Conservation (phyloP, 805 yeast genomes). For the Lipomyces anomalus region DNA sequence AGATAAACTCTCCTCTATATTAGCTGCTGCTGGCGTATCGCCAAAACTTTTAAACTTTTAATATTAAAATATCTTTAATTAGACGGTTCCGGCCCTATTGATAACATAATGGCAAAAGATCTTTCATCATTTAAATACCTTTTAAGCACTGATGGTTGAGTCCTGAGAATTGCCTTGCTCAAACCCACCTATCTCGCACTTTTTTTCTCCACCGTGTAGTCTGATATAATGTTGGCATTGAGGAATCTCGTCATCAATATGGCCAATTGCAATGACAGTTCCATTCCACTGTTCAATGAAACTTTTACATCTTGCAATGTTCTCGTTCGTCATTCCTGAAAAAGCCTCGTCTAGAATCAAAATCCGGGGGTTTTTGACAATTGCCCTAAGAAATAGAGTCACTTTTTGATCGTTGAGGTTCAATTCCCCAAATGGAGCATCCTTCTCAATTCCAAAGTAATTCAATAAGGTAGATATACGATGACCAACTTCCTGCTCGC, state of each 20-base stretch:
- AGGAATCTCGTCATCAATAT: constrained; percentile 75
- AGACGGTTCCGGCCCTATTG: too few species aligned
- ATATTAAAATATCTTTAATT: too few species aligned
- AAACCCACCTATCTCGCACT: background rate
- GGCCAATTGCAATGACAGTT: constrained; percentile 76
- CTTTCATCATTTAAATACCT: too few species aligned
- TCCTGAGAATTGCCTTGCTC: too few species aligned
- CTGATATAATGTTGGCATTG: constrained; percentile 49
- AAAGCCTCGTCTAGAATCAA: constrained; percentile 88
- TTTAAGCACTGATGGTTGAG: too few species aligned
- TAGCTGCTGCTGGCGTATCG: too few species aligned
- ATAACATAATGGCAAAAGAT: too few species aligned
- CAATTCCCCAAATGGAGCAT: constrained; percentile 47
- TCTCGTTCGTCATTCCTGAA: constrained; percentile 75
- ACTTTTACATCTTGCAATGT: constrained; percentile 50
- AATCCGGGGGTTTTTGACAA: constrained; percentile 70
- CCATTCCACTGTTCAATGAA: constrained; percentile 54
- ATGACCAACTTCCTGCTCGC: constrained; percentile 18
- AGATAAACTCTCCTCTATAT: too few species aligned
- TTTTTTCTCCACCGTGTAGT: constrained; percentile 28
- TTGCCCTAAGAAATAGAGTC: constrained; percentile 66
- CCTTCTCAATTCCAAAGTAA: constrained; percentile 43
- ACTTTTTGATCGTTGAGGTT: constrained; percentile 72
- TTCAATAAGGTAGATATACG: constrained; percentile 44
- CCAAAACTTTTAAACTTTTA: too few species aligned